Base-by-base conservation (phyloP, 768 basidiomycete genomes). In the Tylopilus plumbeoviolaceoides region DNA sequence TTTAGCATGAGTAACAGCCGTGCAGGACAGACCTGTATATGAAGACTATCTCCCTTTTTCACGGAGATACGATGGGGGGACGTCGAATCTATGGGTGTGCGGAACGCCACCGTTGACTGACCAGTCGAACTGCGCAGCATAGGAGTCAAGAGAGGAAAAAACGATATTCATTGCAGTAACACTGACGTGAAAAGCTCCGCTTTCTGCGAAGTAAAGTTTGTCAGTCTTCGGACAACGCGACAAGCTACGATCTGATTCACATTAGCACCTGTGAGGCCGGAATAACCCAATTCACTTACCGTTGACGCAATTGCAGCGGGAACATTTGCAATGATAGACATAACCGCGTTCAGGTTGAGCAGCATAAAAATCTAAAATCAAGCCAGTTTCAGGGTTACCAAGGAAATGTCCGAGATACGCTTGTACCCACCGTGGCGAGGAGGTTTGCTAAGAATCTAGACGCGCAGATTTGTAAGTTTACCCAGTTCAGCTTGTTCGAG, bases 281-380 rank as follows among this genome's bases (percentile, higher is more conserved):
- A 3, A 17, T 11, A 15, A 12, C 25, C 5, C 9, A 1, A 12
- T 31, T 15, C 14, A 35, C 76, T 59, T 54, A 87, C 85, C 36
- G 85, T 87, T 39, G 83, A 83, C 4, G 80, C 77, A 54, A 87
- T 79, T 17, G 84, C 84, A 31, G 85, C 84, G 4, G 85, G 85
- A 40, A 87, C 84, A 58, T 87, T 87, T 43, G 79, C 81, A 48
- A 87, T 83, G 65, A 88, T 81, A 30, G 82, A 83, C 83, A 86
- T 84, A 50, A 86, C 78, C n/a, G 81, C 74, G 58, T 86, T 87
- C 48, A 86, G 71, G 67, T 87, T 75, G 15, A 87, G 68, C 39
- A 87, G 66, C 83, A 86, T 85, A 68, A 85, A 85, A 50, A 75
- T 67, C 73, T 76, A 52, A 14, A 27, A 44, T 25, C 7, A 25